Conservation (phyloP, 176 grass and related monocot genomes). For the Dactylis glomerata region DNA sequence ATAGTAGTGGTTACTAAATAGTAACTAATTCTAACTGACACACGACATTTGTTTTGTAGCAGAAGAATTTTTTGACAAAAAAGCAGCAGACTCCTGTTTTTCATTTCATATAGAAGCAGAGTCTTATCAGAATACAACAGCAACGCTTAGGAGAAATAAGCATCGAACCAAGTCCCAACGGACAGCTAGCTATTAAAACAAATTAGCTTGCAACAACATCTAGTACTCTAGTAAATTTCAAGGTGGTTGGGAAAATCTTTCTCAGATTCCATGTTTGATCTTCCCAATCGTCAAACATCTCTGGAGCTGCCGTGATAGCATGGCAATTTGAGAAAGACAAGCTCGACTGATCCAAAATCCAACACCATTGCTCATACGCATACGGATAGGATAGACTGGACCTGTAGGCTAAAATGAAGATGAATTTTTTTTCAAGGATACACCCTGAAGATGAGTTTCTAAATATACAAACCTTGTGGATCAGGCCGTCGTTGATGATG, state of each 20-base stretch:
- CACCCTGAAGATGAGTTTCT: neutral
- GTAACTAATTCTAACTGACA: neutral
- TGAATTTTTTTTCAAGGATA: no score
- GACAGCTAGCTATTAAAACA: no score
- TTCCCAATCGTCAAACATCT: neutral
- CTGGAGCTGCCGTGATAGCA: neutral
- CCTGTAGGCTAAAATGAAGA: neutral
- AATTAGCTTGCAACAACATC: no score
- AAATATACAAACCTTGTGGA: constrained; percentile 39
- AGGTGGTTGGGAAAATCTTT: no score
- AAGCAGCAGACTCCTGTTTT: no score
- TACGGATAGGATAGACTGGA: neutral
- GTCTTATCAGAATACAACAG: no score
- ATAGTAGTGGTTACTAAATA: neutral
- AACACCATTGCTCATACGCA: no score
- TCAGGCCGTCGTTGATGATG: constrained; percentile 46
- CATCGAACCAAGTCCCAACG: no score
- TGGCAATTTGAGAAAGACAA: neutral
- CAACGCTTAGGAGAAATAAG: no score
- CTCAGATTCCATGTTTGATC: neutral
- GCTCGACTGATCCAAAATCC: neutral
- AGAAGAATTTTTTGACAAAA: no score
- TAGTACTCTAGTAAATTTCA: no score
- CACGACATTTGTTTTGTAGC: neutral
- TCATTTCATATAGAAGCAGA: no score